Base-by-base conservation (phyloP, 179 eudicot species). In the Drosera spatulata region DNA sequence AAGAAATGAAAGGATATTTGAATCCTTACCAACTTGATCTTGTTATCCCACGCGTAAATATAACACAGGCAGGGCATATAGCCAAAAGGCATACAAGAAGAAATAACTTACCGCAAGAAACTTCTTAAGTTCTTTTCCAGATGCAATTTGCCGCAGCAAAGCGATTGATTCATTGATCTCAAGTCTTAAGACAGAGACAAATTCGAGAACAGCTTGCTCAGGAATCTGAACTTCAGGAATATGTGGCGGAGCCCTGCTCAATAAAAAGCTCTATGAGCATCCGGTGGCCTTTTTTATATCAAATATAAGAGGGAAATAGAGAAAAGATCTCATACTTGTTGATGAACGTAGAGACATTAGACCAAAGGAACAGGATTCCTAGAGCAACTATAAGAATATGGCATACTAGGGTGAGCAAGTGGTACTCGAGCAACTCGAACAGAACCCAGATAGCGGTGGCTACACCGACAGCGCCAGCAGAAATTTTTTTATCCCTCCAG, bases 401-500 rank as follows among this genome's bases (percentile, higher is more conserved):
- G 77, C 86, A 87, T 42, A 82, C 48, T 53, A 87, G 75, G 49
- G 86, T 73, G 46, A 87, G 80, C 53, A 87, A 68, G 73, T 80
- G 88, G 64, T 84, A 84, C 53, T 82, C 86, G 2, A 78, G 80
- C 64, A 79, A 55, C 68, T 87, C 95, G 53, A 87, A 84, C 12
- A 87, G 81, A 67, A 82, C 75, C 95, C 95, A 87, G 55, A 84
- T 80, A 53, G 74, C 83, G 52, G 91, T 84, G 14, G 81, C 87
- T 57, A 76, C 76, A 62, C 81, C 78, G 39, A 87, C 77, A 57
- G 77, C 73, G 50, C 77, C 55, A 59, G 73, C 86, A 6, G 95
- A 84, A 12, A 75, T 61, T 71, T 87, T 81, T 83, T 87, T 87
- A 80, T 84, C 74, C 70, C 91, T 77, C 95, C 95, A 87, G 5